A percentile compares a stretch with the other conserved stretches of the same genome.
phyloP scores from a whole-genome alignment of 2,329 filamentous ascomycete genomes.

The Arachnopeziza araneosa region DNA sequence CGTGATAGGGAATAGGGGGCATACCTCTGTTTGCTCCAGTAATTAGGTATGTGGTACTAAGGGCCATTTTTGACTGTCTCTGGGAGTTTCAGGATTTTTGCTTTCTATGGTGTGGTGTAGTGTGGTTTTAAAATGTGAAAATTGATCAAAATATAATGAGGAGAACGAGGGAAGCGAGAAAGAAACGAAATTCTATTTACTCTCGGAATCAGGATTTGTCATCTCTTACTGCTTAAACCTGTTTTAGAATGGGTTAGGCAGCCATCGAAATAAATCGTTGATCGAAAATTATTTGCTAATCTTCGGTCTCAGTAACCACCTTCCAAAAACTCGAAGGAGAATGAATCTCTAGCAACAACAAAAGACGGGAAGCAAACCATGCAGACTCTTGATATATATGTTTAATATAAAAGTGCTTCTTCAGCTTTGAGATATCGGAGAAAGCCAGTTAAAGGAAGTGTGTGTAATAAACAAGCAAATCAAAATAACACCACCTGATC shows the following conservation, averaged over 20 bases:
- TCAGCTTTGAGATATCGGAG: neutral
- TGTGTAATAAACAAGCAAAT: too few species aligned
- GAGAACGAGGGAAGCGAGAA: conserved; percentile 3
- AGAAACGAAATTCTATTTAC: neutral
- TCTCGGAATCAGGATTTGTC: neutral
- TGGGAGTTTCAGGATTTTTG: neutral
- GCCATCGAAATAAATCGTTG: neutral
- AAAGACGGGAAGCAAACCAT: neutral
- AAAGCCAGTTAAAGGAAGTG: too few species aligned
- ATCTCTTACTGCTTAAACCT: neutral
- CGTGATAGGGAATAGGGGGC: conserved; percentile 11
- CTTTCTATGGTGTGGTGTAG: neutral
- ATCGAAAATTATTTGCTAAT: neutral
- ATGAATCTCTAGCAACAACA: neutral
- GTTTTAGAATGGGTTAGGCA: neutral
- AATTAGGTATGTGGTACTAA: conserved; percentile 19
- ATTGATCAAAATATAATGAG: neutral
- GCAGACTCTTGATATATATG: neutral
- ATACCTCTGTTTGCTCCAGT: conserved; percentile 28
- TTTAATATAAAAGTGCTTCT: neutral
- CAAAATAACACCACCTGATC: too few species aligned
- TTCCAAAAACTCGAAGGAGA: neutral
- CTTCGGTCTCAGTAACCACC: neutral
- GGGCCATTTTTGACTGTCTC: conserved; percentile 8
- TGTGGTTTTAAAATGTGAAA: neutral